phyloP scores from a whole-genome alignment of 257 asterid genomes.

The Salvia splendens region DNA sequence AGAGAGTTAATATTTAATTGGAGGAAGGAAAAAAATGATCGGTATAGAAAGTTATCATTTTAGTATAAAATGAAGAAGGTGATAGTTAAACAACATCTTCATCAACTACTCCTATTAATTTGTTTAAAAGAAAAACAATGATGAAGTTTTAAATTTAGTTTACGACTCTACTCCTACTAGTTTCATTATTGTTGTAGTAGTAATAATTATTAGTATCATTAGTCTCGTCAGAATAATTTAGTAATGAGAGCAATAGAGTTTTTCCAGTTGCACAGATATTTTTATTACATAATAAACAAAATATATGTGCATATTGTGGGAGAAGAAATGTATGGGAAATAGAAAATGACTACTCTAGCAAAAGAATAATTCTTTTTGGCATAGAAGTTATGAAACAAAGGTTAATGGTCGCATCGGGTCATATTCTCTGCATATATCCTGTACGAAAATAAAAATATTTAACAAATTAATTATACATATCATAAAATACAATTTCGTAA shows the following conservation, averaged over 20 bases:
- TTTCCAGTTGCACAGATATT: too few relatives aligned
- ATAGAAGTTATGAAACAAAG: slow-evolving; percentile 10
- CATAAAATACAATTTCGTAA: neutral
- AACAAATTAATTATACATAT: neutral
- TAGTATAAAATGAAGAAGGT: too few relatives aligned
- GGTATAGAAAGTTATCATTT: too few relatives aligned
- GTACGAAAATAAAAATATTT: neutral
- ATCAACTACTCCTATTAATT: neutral
- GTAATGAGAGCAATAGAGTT: neutral
- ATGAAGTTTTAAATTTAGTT: neutral
- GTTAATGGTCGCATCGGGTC: slow-evolving; percentile 30
- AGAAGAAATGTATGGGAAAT: neutral
- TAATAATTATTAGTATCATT: neutral
- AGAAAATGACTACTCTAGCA: neutral
- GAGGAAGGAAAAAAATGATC: too few relatives aligned
- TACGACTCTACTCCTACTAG: neutral
- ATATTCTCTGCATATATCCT: slow-evolving; percentile 21
- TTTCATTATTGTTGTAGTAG: neutral
- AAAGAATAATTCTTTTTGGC: slow-evolving; percentile 27
- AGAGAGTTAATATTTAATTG: too few relatives aligned
- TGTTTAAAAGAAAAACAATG: neutral
- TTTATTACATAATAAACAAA: neutral
- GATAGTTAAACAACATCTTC: slow-evolving; percentile 1
- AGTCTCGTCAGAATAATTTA: neutral
- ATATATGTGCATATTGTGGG: neutral